A percentile compares a stretch with the other conserved stretches of the same genome.
Evolutionary conservation across 1,139 yeast species (phyloP).

Genomic region (Pichia sp.): DNA sequence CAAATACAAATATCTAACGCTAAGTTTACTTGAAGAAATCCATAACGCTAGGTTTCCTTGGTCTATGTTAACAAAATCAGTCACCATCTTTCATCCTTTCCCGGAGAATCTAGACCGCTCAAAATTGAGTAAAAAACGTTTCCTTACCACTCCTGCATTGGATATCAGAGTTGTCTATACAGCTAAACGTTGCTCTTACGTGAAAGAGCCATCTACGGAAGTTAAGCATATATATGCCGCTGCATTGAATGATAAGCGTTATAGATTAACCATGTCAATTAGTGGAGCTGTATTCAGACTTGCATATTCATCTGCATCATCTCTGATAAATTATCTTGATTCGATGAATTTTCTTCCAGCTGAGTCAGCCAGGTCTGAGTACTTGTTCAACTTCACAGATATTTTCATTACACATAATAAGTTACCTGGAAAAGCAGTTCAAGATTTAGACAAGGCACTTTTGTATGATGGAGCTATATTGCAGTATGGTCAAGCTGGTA

Average conservation of each 20-base stretch:
- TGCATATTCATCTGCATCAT: neutral
- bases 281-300: slow-evolving; percentile 3
- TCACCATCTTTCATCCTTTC: slow-evolving; percentile 7
- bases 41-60: slow-evolving; percentile 8
- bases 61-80: neutral
- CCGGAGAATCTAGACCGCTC: neutral
- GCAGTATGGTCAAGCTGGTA: slow-evolving; percentile 10
- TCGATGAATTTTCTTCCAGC: slow-evolving; percentile 1
- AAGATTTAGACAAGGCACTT: neutral
- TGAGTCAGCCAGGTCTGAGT: neutral
- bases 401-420: neutral
- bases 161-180: neutral
- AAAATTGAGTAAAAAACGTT: too few relatives aligned
- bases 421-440: neutral
- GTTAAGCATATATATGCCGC: neutral
- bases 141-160: too few relatives aligned
- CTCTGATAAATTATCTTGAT: neutral
- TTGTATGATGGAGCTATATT: slow-evolving; percentile 7
- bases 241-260: neutral
- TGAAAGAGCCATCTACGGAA: slow-evolving; percentile 4
- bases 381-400: slow-evolving; percentile 5
- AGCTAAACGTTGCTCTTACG: neutral
- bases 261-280: neutral
- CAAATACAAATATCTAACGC: neutral
- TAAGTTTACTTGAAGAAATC: slow-evolving; percentile 13